phyloP scores from a whole-genome alignment of 2,329 filamentous ascomycete genomes.

The Onygenales sp. region DNA sequence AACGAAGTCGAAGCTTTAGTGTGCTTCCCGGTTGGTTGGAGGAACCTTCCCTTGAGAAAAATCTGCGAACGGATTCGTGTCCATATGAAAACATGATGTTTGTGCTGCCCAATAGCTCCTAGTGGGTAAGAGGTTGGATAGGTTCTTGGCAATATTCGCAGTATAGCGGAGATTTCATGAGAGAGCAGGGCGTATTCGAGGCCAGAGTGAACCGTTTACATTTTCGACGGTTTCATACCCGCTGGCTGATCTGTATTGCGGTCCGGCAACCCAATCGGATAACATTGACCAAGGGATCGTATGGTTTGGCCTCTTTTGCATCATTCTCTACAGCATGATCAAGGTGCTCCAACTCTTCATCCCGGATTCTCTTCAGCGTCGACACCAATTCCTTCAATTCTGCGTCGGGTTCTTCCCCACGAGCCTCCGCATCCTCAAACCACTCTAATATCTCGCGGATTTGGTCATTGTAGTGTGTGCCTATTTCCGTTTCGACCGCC shows the following conservation, averaged over 20 bases:
- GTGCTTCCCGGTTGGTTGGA: too few species aligned
- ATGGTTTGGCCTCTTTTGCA: conserved; percentile 78
- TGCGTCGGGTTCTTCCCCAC: conserved; percentile 69
- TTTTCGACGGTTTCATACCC: conserved; percentile 22
- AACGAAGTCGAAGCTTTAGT: too few species aligned
- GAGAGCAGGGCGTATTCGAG: too few species aligned
- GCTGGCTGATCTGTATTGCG: conserved; percentile 75
- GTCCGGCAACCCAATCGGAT: conserved; percentile 85
- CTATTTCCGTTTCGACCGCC: conserved; percentile 96
- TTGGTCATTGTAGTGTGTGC: conserved; percentile 89
- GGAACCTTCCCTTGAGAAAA: too few species aligned
- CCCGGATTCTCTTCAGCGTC: conserved; percentile 72
- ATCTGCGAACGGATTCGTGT: too few species aligned
- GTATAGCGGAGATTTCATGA: too few species aligned
- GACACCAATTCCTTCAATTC: conserved; percentile 65
- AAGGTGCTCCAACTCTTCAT: conserved; percentile 94
- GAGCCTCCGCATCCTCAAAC: conserved; percentile 62
- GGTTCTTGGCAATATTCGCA: too few species aligned
- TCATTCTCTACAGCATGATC: conserved; percentile 93
- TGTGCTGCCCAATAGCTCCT: too few species aligned
- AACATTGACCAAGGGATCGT: conserved; percentile 76
- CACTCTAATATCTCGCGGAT: conserved; percentile 74
- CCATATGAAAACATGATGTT: too few species aligned
- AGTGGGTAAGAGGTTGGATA: too few species aligned
- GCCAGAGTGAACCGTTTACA: neutral